These are phyloP conservation scores for Orbilia quercus DNA, from an alignment of 2,329 filamentous ascomycete species.

Conservation along the genomic window DNA sequence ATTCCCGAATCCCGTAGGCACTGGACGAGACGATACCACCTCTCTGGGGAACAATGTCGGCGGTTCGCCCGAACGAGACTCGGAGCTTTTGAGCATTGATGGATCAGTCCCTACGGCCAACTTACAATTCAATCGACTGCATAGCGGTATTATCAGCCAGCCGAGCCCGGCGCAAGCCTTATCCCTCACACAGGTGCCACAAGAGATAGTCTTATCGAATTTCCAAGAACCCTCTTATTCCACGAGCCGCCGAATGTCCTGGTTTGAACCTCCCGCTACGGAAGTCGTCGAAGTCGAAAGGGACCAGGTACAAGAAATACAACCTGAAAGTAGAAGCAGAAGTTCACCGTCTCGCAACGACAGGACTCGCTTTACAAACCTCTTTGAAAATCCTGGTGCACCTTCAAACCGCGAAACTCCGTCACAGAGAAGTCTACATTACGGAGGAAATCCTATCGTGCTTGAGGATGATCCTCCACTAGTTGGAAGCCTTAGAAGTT, in stretches of 20 bases:
- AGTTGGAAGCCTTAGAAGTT: too few relatives aligned
- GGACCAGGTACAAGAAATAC: too few relatives aligned
- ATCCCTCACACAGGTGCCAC: background rate
- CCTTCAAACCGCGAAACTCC: background rate
- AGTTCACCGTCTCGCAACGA: constrained; percentile 3
- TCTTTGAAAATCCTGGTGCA: background rate
- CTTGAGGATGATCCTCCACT: too few relatives aligned
- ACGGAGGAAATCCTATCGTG: too few relatives aligned
- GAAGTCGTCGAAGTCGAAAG: too few relatives aligned
- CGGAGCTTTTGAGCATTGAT: background rate
- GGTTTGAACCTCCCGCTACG: too few relatives aligned
- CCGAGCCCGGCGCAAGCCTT: background rate
- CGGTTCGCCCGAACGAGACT: background rate
- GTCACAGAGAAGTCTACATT: too few relatives aligned
- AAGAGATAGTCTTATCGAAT: too few relatives aligned
- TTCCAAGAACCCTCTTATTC: too few relatives aligned
- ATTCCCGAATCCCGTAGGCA: too few relatives aligned
- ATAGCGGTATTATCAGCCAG: background rate
- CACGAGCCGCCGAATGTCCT: too few relatives aligned
- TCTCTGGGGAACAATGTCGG: background rate
- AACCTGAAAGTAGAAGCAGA: constrained; percentile 5
- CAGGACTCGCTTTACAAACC: background rate
- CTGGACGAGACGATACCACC: too few relatives aligned
- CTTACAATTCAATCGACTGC: background rate
- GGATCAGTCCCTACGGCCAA: background rate